Conservation (phyloP, 2,329 filamentous ascomycete species). For the Hymenoscyphus albidus region DNA sequence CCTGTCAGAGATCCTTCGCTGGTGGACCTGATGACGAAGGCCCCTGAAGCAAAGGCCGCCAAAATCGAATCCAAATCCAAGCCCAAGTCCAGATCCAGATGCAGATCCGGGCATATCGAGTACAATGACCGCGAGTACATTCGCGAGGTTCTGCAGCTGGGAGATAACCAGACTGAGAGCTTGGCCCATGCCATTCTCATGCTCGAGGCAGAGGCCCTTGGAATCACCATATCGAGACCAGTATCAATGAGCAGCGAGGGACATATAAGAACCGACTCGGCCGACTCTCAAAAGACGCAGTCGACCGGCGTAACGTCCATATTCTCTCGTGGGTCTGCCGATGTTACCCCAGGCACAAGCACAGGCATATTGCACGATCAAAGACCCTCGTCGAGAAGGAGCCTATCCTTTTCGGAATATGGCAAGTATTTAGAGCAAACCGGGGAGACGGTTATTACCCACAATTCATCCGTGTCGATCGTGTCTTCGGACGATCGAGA, state of each 20-base stretch:
- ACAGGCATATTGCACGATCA: slow-evolving; percentile 17
- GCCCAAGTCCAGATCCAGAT: no score
- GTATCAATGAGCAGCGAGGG: slow-evolving; percentile 15
- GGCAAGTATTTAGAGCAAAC: slow-evolving; percentile 30
- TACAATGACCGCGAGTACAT: slow-evolving; percentile 30
- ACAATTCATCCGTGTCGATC: slow-evolving; percentile 5
- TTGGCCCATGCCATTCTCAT: slow-evolving; percentile 26
- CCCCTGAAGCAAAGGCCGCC: slow-evolving; percentile 11
- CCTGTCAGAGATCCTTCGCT: slow-evolving; percentile 21
- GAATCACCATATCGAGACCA: slow-evolving; percentile 28
- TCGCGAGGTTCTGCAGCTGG: slow-evolving; percentile 32
- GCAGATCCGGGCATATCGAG: slow-evolving; percentile 14
- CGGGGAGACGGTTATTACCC: slow-evolving; percentile 19
- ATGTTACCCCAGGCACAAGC: slow-evolving; percentile 3
- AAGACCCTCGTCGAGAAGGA: slow-evolving; percentile 20
- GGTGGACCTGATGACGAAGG: slow-evolving; percentile 24
- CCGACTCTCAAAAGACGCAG: slow-evolving; percentile 26
- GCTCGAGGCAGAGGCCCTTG: slow-evolving; percentile 29
- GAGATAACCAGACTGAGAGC: slow-evolving; percentile 26
- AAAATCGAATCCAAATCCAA: background rate
- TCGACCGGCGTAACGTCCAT: slow-evolving; percentile 32
- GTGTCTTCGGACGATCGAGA: background rate
- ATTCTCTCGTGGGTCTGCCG: slow-evolving; percentile 25
- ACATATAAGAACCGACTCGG: slow-evolving; percentile 29
- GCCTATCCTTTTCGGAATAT: slow-evolving; percentile 32